A percentile compares a stretch with the other conserved stretches of the same genome.
phyloP scores from a whole-genome alignment of 2,329 filamentous ascomycete genomes.

The Sphaerulina vaccinii region DNA sequence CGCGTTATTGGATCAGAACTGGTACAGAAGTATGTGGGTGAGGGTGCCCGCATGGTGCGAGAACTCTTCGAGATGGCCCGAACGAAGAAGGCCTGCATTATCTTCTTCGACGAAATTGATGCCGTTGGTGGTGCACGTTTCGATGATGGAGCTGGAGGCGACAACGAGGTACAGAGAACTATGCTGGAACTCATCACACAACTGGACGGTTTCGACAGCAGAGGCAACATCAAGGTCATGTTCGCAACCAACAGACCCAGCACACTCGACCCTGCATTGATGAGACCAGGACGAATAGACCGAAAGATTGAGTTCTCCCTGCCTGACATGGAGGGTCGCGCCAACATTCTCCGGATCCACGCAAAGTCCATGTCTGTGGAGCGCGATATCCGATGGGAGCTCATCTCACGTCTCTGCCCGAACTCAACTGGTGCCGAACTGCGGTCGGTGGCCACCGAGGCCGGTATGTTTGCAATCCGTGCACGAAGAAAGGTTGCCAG shows the following conservation, averaged over 20 bases:
- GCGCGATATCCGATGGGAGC: conserved; percentile 97
- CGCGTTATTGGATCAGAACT: conserved; percentile 96
- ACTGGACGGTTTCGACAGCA: conserved; percentile 90
- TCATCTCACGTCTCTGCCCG: conserved; percentile 94
- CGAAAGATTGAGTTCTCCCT: conserved; percentile 98
- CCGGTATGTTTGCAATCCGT: conserved; percentile 97
- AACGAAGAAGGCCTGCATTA: conserved; percentile 99
- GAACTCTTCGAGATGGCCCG: conserved; percentile 99
- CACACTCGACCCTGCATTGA: conserved; percentile 91
- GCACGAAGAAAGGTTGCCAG: conserved; percentile 94
- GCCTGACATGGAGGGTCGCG: conserved; percentile 92
- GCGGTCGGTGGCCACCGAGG: conserved; percentile 94
- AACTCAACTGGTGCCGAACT: conserved; percentile 96
- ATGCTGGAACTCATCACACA: conserved; percentile 98
- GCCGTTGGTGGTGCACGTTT: conserved; percentile 94
- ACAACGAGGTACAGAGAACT: conserved; percentile 96
- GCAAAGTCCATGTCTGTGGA: conserved; percentile 99
- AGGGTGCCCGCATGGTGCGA: conserved; percentile 96
- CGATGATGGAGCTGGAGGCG: conserved; percentile 91
- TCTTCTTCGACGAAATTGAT: conserved; percentile 99
- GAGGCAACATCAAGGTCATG: conserved; percentile 99
- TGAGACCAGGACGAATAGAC: conserved; percentile 96
- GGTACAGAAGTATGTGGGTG: conserved; percentile 98
- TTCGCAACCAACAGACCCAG: conserved; percentile 97
- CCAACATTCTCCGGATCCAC: conserved; percentile 96